Conservation (phyloP, 1,284 basidiomycete species). For the Nidula niveotomentosa region DNA sequence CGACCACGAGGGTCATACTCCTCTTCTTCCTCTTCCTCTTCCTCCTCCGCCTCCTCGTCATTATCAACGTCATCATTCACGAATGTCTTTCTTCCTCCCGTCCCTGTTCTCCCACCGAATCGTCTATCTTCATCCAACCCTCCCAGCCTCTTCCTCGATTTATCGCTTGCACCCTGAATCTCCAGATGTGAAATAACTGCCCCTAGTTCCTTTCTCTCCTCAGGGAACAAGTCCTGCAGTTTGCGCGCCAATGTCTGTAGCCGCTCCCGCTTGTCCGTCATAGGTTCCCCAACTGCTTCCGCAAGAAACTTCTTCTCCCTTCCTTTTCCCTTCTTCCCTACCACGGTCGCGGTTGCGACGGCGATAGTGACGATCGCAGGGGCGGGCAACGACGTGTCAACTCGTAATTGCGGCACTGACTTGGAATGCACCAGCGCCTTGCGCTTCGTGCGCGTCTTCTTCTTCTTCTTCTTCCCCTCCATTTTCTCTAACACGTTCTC, state of each 20-base stretch:
- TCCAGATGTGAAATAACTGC: conserved; percentile 29
- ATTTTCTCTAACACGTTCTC: neutral
- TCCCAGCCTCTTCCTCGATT: conserved; percentile 22
- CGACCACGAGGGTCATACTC: conserved; percentile 48
- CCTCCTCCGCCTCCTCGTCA: conserved; percentile 15
- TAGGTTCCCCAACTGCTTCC: conserved; percentile 10
- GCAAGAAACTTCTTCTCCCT: neutral
- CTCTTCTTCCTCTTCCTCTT: conserved; percentile 31
- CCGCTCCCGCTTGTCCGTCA: conserved; percentile 39
- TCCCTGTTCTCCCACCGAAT: conserved; percentile 2
- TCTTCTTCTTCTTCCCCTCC: conserved; percentile 5
- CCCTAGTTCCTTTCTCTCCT: conserved; percentile 46
- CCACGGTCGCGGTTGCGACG: neutral
- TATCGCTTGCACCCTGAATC: conserved; percentile 8
- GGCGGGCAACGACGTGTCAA: conserved; percentile 8
- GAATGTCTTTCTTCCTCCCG: conserved; percentile 3
- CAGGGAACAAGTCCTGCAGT: conserved; percentile 55
- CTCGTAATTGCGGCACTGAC: conserved; percentile 35
- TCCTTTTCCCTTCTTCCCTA: neutral
- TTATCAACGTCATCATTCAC: conserved; percentile 10
- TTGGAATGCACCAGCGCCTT: conserved; percentile 32
- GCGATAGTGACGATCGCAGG: neutral
- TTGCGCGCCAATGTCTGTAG: conserved; percentile 55
- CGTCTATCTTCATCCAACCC: conserved; percentile 11
- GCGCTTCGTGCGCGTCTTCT: conserved; percentile 16